Percentiles rank a stretch among this genome's conserved stretches.
Conservation (phyloP, 1,139 yeast species). For the Zygosaccharomyces sapae region DNA sequence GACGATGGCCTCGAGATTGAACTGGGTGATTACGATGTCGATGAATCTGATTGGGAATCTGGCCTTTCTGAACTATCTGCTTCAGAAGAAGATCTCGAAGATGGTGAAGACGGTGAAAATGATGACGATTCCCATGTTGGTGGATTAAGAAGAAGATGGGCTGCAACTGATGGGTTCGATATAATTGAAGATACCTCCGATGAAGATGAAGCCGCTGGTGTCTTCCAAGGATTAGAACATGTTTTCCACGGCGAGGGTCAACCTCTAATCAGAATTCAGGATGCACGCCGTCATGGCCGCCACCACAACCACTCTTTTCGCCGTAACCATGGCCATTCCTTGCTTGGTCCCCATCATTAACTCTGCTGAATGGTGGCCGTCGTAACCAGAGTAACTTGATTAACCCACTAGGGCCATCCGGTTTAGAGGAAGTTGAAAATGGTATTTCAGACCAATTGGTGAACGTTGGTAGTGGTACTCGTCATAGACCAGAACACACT, state of each 20-base stretch:
- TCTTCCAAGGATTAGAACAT: slow-evolving; percentile 35
- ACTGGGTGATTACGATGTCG: slow-evolving; percentile 37
- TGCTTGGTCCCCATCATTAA: slow-evolving; percentile 29
- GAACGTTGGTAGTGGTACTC: slow-evolving; percentile 28
- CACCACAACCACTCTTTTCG: slow-evolving; percentile 23
- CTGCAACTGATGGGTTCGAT: slow-evolving; percentile 32
- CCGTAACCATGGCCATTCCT: slow-evolving; percentile 21
- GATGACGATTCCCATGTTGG: slow-evolving; percentile 18
- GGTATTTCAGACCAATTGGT: slow-evolving; percentile 30
- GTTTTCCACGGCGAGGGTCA: slow-evolving; percentile 31
- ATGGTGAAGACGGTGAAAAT: slow-evolving; percentile 20
- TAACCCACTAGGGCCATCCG: slow-evolving; percentile 35
- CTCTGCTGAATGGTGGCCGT: slow-evolving; percentile 29
- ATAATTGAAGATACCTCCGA: slow-evolving; percentile 33
- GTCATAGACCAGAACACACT: slow-evolving; percentile 27
- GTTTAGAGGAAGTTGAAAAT: slow-evolving; percentile 35
- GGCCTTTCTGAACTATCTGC: slow-evolving; percentile 34
- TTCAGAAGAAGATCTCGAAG: slow-evolving; percentile 29
- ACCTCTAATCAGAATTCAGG: slow-evolving; percentile 30
- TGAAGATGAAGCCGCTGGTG: slow-evolving; percentile 33
- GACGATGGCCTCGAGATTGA: slow-evolving; percentile 37
- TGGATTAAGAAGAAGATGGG: slow-evolving; percentile 30
- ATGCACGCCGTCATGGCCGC: slow-evolving; percentile 18
- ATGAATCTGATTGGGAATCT: slow-evolving; percentile 37
- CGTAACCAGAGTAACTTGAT: slow-evolving; percentile 31